These are phyloP conservation scores for Heimioporus sp. DNA, from an alignment of 768 basidiomycete species.

Conservation along the genomic window DNA sequence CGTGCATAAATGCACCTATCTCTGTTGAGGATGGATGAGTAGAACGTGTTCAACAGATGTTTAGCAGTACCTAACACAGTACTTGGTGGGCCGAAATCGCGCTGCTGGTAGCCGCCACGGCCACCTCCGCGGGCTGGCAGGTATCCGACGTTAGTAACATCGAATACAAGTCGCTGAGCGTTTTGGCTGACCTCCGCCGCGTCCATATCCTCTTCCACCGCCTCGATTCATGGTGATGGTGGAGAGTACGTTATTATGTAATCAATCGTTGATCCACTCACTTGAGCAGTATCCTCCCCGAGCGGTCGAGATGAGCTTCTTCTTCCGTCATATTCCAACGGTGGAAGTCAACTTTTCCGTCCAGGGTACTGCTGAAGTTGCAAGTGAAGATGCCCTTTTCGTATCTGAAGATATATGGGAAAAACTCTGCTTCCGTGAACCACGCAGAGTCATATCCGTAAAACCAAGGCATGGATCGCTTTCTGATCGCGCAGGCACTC, in stretches of 20 bases:
- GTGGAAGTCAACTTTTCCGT: constrained; percentile 29
- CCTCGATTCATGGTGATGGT: constrained; percentile 49
- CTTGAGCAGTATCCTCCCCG: no score
- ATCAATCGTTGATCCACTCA: constrained; percentile 1
- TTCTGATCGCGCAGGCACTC: constrained; percentile 1
- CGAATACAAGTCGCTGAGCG: background rate
- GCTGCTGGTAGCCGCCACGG: constrained; percentile 69
- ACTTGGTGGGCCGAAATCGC: constrained; percentile 78
- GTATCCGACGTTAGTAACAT: constrained; percentile 1
- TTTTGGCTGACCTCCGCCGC: constrained; percentile 46
- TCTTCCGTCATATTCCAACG: constrained; percentile 29
- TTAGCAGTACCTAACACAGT: constrained; percentile 58
- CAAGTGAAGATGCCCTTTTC: constrained; percentile 26
- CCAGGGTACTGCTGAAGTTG: constrained; percentile 4
- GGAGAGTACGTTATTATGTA: constrained; percentile 20
- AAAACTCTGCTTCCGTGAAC: constrained; percentile 15
- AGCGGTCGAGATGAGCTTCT: constrained; percentile 32
- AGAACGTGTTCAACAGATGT: background rate
- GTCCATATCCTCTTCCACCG: constrained; percentile 48
- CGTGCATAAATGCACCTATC: constrained; percentile 89
- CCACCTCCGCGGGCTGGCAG: constrained; percentile 54
- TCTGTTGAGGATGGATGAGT: constrained; percentile 47
- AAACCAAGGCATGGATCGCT: constrained; percentile 14
- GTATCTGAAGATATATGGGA: constrained; percentile 35
- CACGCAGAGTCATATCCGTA: constrained; percentile 21